These are phyloP conservation scores for Collybiopsis confluens DNA, from an alignment of 768 basidiomycete genomes.

Conservation along the genomic window DNA sequence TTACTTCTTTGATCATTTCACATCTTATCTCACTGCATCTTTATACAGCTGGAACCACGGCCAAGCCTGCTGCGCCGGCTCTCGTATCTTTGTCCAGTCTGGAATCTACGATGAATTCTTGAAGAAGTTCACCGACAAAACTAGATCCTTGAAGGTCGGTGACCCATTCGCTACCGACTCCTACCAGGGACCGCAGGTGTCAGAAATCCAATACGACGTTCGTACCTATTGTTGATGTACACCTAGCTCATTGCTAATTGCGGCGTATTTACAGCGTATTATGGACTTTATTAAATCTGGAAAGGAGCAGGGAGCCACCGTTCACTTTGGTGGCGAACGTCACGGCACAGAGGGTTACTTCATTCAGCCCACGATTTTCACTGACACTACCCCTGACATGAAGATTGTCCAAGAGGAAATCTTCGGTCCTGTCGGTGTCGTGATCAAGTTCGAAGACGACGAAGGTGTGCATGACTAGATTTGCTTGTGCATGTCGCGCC, in stretches of 20 bases:
- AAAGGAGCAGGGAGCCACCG: conserved; percentile 63
- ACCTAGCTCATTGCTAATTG: neutral
- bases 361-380: conserved; percentile 73
- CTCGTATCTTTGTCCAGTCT: conserved; percentile 65
- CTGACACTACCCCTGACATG: conserved; percentile 63
- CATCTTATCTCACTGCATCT: neutral
- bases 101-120: conserved; percentile 56
- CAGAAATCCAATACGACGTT: conserved; percentile 39
- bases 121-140: conserved; percentile 40
- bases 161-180: conserved; percentile 51
- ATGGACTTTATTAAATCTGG: conserved; percentile 78
- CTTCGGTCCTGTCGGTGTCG: conserved; percentile 75
- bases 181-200: conserved; percentile 66
- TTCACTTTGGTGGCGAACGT: conserved; percentile 57
- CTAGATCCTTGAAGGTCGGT: conserved; percentile 47
- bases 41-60: conserved; percentile 57
- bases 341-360: conserved; percentile 58
- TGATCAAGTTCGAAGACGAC: conserved; percentile 72
- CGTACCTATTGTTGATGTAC: conserved; percentile 9
- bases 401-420: conserved; percentile 75
- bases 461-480: conserved; percentile 22
- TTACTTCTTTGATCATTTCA: neutral
- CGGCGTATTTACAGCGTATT: conserved; percentile 45
- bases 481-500: neutral
- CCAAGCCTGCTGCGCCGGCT: conserved; percentile 66